phyloP scores from a whole-genome alignment of 768 basidiomycete species.

The Pseudohyphozyma bogoriensis region DNA sequence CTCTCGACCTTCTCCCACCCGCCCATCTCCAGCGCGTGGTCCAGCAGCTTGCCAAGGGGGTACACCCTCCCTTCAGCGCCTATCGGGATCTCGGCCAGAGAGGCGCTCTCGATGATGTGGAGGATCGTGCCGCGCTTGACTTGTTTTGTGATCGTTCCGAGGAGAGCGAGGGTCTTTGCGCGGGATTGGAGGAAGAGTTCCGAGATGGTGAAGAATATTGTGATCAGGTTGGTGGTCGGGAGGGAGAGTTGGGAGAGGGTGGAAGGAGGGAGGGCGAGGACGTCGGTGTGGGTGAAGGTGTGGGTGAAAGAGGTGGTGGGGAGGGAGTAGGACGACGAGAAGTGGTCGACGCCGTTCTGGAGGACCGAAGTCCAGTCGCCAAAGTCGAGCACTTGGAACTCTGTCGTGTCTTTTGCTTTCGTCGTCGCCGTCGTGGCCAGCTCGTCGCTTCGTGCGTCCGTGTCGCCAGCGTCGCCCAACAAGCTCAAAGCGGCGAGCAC shows the following conservation, averaged over 20 bases:
- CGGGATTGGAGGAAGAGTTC: slow-evolving; percentile 32
- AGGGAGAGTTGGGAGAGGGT: background rate
- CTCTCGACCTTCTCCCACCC: slow-evolving; percentile 12
- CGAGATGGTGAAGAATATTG: slow-evolving; percentile 31
- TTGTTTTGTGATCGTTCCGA: slow-evolving; percentile 8
- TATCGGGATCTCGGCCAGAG: slow-evolving; percentile 21
- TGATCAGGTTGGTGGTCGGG: slow-evolving; percentile 17
- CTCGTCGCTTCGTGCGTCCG: background rate
- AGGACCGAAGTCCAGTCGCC: slow-evolving; percentile 19
- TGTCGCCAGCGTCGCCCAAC: background rate
- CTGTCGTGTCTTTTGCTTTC: background rate
- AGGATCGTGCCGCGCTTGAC: slow-evolving; percentile 18
- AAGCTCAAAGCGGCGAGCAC: slow-evolving; percentile 24
- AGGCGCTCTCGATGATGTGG: slow-evolving; percentile 29
- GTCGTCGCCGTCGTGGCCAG: background rate
- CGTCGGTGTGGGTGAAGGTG: background rate
- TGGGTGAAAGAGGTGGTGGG: background rate
- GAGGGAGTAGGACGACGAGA: background rate
- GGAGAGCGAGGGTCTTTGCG: slow-evolving; percentile 26
- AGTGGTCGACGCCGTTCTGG: slow-evolving; percentile 3
- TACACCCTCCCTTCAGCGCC: slow-evolving; percentile 19
- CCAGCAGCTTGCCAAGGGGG: slow-evolving; percentile 22
- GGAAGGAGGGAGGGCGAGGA: slow-evolving; percentile 5
- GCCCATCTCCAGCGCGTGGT: slow-evolving; percentile 13
- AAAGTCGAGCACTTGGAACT: slow-evolving; percentile 15